Conservation (phyloP, 2,329 filamentous ascomycete species). For the Claviceps humidiphila region DNA sequence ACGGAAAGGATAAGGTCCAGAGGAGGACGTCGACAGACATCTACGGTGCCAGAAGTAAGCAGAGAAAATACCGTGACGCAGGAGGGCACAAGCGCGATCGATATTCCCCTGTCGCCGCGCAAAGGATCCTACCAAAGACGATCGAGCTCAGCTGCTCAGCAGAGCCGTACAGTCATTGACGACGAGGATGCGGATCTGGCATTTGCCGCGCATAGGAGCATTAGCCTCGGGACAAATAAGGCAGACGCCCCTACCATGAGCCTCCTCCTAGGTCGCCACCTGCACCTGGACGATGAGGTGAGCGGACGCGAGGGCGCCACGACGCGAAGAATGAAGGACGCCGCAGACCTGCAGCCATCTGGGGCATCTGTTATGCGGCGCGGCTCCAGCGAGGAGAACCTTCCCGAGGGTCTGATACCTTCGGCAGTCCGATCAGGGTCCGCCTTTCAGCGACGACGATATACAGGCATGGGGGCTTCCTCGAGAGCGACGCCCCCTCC, state of each 20-base stretch:
- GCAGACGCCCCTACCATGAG: conserved; percentile 53
- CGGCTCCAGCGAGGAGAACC: conserved; percentile 31
- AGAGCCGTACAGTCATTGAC: conserved; percentile 39
- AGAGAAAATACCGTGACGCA: conserved; percentile 28
- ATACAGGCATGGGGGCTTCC: conserved; percentile 25
- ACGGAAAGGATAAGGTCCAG: conserved; percentile 19
- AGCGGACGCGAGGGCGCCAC: conserved; percentile 10
- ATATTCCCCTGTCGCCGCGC: conserved; percentile 60
- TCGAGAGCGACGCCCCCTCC: conserved; percentile 29
- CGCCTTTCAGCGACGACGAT: conserved; percentile 33
- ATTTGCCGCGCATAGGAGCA: conserved; percentile 49
- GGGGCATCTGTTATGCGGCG: conserved; percentile 26
- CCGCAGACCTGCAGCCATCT: conserved; percentile 27
- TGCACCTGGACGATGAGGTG: conserved; percentile 21
- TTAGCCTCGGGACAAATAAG: conserved; percentile 54
- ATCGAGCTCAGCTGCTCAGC: conserved; percentile 58
- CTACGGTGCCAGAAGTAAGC: conserved; percentile 17
- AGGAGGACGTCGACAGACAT: conserved; percentile 13
- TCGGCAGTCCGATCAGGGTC: conserved; percentile 25
- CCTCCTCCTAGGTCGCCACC: conserved; percentile 38
- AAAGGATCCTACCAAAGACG: conserved; percentile 42
- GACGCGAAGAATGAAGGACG: conserved; percentile 24
- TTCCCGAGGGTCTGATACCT: conserved; percentile 30
- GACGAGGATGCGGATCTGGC: conserved; percentile 49
- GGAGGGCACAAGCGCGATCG: conserved; percentile 51